phyloP scores from a whole-genome alignment of 768 basidiomycete species.

The Candolleomyces efflorescens region DNA sequence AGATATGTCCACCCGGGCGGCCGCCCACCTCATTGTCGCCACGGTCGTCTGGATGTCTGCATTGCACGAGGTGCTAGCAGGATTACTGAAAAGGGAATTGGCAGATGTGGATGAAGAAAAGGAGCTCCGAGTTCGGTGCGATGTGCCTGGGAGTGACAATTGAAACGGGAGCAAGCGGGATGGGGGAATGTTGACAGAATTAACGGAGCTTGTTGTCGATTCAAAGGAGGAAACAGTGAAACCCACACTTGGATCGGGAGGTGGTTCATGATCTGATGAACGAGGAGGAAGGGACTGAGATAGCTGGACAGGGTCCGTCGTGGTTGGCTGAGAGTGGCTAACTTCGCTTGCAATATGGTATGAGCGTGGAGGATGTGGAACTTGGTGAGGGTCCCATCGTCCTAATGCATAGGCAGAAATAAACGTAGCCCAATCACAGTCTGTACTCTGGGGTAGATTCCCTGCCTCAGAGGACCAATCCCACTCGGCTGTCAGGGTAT shows the following conservation, averaged over 20 bases:
- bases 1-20: conserved; percentile 74
- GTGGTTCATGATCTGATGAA: background rate
- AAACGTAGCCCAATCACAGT: conserved; percentile 71
- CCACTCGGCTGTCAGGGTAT: background rate
- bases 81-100: conserved; percentile 12
- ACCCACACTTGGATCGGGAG: too few relatives aligned
- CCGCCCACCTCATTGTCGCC: conserved; percentile 85
- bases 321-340: background rate
- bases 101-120: conserved; percentile 22
- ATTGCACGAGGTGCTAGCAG: conserved; percentile 22
- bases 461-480: background rate
- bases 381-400: conserved; percentile 74
- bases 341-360: background rate
- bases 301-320: background rate
- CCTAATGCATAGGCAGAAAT: conserved; percentile 73
- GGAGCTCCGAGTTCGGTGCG: conserved; percentile 31
- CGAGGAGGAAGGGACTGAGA: background rate
- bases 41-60: conserved; percentile 63
- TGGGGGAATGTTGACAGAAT: background rate
- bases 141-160: conserved; percentile 20
- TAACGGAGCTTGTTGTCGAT: background rate
- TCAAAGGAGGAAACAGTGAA: background rate
- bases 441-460: conserved; percentile 14
- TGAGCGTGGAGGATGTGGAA: conserved; percentile 52
- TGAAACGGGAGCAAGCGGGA: conserved; percentile 13